These are phyloP conservation scores for Colletotrichum eremochloae DNA, from an alignment of 2,329 filamentous ascomycete species.

Conservation along the genomic window DNA sequence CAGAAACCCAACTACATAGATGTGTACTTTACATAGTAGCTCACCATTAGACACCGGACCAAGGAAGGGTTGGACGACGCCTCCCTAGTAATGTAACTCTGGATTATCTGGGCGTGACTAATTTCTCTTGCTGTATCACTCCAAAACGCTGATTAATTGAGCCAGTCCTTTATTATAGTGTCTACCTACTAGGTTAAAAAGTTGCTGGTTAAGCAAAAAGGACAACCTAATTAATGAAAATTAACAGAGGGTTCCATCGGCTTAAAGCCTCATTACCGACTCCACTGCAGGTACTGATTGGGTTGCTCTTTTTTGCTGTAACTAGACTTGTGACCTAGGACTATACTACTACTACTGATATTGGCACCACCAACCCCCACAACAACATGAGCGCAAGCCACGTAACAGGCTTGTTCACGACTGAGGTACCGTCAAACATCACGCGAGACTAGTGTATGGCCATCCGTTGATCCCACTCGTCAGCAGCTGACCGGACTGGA, in stretches of 20 bases:
- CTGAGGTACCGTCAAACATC: background rate
- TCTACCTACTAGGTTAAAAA: too few relatives aligned
- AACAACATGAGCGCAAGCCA: background rate
- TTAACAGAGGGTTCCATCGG: too few relatives aligned
- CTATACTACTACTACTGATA: background rate
- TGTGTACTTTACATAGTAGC: background rate
- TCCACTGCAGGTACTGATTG: too few relatives aligned
- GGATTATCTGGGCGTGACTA: background rate
- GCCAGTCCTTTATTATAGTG: too few relatives aligned
- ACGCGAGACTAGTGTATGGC: slow-evolving; percentile 29
- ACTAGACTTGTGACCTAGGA: too few relatives aligned
- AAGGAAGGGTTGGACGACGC: background rate
- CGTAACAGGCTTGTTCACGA: background rate
- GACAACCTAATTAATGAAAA: too few relatives aligned
- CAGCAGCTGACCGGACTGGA: slow-evolving; percentile 27
- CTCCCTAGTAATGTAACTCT: background rate
- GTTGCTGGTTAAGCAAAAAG: too few relatives aligned
- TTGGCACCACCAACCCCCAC: too few relatives aligned
- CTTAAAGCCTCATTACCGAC: too few relatives aligned
- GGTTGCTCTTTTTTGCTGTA: too few relatives aligned
- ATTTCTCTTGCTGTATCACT: background rate
- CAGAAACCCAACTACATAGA: background rate
- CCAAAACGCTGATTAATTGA: background rate
- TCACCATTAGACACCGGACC: background rate
- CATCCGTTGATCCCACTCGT: slow-evolving; percentile 35